Conservation (phyloP, 2,329 filamentous ascomycete genomes). For the Didymella arachidicola region DNA sequence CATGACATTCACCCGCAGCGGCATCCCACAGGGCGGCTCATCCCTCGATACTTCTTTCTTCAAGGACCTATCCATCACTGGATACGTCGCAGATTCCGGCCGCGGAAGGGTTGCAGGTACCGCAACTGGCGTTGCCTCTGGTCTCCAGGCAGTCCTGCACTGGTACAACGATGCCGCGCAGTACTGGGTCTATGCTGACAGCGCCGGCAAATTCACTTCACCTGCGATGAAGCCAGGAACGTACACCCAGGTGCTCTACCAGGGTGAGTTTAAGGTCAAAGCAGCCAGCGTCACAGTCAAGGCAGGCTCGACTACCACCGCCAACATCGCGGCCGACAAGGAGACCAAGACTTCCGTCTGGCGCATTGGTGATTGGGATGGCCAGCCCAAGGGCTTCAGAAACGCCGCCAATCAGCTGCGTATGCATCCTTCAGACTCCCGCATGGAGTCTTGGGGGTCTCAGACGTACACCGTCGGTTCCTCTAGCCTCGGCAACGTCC, state of each 20-base stretch:
- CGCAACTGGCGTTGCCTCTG: conserved; percentile 63
- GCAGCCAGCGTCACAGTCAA: conserved; percentile 56
- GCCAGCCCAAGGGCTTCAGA: conserved; percentile 65
- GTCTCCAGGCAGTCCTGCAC: conserved; percentile 66
- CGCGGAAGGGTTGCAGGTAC: conserved; percentile 69
- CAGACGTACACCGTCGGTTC: conserved; percentile 68
- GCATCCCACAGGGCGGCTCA: conserved; percentile 57
- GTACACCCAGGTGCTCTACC: conserved; percentile 73
- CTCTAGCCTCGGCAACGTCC: conserved; percentile 62
- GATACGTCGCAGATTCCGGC: conserved; percentile 63
- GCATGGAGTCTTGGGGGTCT: conserved; percentile 69
- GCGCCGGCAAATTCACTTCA: conserved; percentile 66
- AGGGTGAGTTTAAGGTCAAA: conserved; percentile 65
- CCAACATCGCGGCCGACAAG: conserved; percentile 61
- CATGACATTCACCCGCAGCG: conserved; percentile 66
- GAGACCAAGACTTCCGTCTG: conserved; percentile 63
- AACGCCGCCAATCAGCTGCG: conserved; percentile 72
- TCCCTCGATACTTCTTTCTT: conserved; percentile 66
- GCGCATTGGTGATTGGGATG: conserved; percentile 72
- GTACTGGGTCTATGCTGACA: conserved; percentile 69
- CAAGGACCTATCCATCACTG: conserved; percentile 63
- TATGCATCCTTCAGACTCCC: conserved; percentile 72
- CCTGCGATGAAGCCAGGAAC: conserved; percentile 72
- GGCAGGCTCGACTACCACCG: conserved; percentile 58
- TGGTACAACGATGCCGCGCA: conserved; percentile 70